Percentiles rank a stretch among this genome's conserved stretches.
Evolutionary conservation across 371 early-diverging fungal genomes (phyloP).

Genomic region (Entomophthora muscae): DNA sequence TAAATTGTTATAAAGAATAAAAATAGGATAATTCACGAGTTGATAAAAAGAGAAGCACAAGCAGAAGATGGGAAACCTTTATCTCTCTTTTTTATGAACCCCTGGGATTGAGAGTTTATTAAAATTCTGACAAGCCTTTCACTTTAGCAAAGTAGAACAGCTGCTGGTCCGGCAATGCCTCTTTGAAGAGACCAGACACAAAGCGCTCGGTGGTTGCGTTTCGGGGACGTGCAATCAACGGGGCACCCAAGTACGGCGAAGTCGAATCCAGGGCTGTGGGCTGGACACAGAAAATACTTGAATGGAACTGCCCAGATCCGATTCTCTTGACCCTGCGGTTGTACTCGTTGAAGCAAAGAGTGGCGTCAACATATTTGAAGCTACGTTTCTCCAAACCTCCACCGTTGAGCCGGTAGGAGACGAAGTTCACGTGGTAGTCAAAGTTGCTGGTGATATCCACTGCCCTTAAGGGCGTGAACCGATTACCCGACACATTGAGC

Average conservation of each 20-base stretch:
- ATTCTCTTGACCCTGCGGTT: background rate
- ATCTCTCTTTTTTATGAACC: too few relatives aligned
- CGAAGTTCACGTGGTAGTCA: background rate
- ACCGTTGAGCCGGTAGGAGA: background rate
- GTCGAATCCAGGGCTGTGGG: background rate
- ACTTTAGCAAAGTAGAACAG: background rate
- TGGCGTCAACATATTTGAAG: background rate
- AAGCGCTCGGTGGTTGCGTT: background rate
- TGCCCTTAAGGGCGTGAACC: background rate
- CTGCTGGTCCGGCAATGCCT: background rate
- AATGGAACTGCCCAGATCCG: background rate
- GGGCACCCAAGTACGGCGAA: background rate
- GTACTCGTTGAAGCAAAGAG: background rate
- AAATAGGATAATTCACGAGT: too few relatives aligned
- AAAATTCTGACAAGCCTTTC: background rate
- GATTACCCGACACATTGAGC: background rate
- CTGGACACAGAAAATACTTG: background rate
- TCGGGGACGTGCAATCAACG: background rate
- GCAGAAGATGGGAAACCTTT: too few relatives aligned
- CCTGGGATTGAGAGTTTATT: too few relatives aligned
- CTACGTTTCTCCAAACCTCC: background rate
- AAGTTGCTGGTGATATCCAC: background rate
- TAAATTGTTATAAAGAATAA: too few relatives aligned
- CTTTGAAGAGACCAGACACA: background rate
- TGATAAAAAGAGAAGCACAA: too few relatives aligned